Evolutionary conservation across 768 basidiomycete species (phyloP).

Genomic region (Boletales sp.): DNA sequence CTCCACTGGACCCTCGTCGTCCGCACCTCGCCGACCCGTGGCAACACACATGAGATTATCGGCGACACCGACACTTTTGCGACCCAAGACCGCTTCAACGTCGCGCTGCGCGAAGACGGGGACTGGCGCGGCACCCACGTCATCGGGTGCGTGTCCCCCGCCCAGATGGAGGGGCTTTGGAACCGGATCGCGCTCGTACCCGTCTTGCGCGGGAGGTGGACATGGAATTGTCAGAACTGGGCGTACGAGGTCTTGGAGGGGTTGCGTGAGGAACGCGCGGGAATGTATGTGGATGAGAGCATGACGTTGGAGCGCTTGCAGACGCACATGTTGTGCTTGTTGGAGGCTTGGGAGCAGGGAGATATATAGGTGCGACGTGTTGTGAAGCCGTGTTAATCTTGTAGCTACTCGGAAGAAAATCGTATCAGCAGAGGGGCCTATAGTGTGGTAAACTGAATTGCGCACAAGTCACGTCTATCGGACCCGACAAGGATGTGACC

Average conservation of each 20-base stretch:
- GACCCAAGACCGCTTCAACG: constrained; percentile 9
- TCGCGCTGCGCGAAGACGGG: constrained; percentile 4
- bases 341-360: constrained; percentile 28
- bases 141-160: constrained; percentile 17
- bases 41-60: constrained; percentile 24
- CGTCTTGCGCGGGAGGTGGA: constrained; percentile 10
- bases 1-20: constrained; percentile 27
- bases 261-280: background rate
- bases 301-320: constrained; percentile 16
- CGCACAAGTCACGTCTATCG: no score
- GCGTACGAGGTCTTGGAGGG: constrained; percentile 20
- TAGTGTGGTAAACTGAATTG: no score
- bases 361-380: constrained; percentile 15
- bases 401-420: no score
- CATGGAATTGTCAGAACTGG: constrained; percentile 29
- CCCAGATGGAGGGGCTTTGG: constrained; percentile 8
- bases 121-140: constrained; percentile 24
- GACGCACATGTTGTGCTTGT: constrained; percentile 23
- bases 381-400: no score
- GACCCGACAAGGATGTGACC: no score
- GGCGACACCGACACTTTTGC: constrained; percentile 23
- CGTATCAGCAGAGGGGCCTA: no score
- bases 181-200: constrained; percentile 13
- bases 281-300: constrained; percentile 16
- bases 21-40: constrained; percentile 13